Base-by-base conservation (phyloP, 768 basidiomycete genomes). In the Pleurotus sapidus region DNA sequence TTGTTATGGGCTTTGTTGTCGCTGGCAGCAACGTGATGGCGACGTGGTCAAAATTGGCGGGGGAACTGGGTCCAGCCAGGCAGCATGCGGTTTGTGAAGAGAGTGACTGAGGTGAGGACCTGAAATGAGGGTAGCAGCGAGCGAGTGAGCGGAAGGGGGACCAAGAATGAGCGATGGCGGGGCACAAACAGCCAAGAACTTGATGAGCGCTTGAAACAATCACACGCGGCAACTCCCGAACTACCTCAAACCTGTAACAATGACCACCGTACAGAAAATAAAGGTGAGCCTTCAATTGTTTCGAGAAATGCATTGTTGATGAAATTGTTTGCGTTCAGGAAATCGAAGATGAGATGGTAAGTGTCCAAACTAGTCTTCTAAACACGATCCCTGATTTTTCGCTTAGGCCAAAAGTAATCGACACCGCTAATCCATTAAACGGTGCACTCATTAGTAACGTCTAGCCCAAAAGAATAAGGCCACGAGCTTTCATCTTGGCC, bases 301-400 rank as follows among this genome's bases (percentile, higher is more conserved):
- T 34, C 30, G 30, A 11, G 30, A 34, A 34, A 34, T 34, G 8
- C 30, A 34, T 34, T 34, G 30, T 34, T 9, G 30, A 34, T 9
- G 30, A 11, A 11, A 4, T 1, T 34, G 30, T 34, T 34, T 34
- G 30, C 9, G 30, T 11, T 34, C 59, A 93, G 89, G 93, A 93
- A 86, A 84, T 95, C 71, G 93, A 95, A 83, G 92, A 93, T 91
- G 93, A 95, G 74, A 95, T 95, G 95, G 92, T 90, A 68, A 77
- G 84, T 72, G 25, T 24, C 57, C 49, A 60, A 59, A 57, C 46
- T 48, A 58, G 25, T 55, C 54, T 51, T 39, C 56, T 48, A 34
- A 34, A 42, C 30, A 30, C 57, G 61, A 55, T 57, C 57, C 68
- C 71, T 70, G 61, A 73, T 57, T 49, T 4, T 39, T 34, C 62